Evolutionary conservation across 208 protist species (phyloP).

Genomic region (Leptomonas pyrrhocoris): DNA sequence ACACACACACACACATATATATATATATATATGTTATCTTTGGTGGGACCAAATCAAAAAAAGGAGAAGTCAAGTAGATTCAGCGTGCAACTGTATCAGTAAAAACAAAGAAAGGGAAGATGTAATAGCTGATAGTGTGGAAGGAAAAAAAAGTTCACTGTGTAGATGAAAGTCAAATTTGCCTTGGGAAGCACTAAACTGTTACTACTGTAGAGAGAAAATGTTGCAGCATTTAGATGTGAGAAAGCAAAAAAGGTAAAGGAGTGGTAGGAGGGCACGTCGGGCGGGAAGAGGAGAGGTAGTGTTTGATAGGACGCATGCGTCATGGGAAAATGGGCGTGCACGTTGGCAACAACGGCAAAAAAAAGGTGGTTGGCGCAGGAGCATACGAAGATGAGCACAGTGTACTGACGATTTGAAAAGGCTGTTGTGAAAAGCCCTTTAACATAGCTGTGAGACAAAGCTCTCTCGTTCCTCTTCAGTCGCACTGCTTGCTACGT

Average conservation of each 20-base stretch:
- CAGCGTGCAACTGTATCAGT: constrained; percentile 5
- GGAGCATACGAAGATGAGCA: no score
- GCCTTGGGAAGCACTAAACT: neutral
- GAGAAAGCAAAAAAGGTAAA: constrained; percentile 15
- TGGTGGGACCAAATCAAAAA: neutral
- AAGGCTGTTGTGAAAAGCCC: no score
- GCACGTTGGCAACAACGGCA: no score
- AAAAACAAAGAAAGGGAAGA: constrained; percentile 15
- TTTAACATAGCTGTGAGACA: no score
- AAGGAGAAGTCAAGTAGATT: constrained; percentile 13
- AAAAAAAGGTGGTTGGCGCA: no score
- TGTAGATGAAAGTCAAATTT: neutral
- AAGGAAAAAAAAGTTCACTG: constrained; percentile 8
- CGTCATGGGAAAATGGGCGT: no score
- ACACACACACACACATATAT: no score
- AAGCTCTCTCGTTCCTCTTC: no score
- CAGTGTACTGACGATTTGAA: no score
- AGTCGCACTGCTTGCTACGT: no score
- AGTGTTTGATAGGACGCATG: no score
- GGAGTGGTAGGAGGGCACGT: neutral
- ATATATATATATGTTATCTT: neutral
- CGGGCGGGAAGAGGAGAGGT: neutral
- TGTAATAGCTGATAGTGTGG: constrained; percentile 6
- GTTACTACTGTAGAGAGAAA: neutral
- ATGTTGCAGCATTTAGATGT: neutral